phyloP scores from a whole-genome alignment of 441 rosid species.

The Rhodomyrtus psidioides region DNA sequence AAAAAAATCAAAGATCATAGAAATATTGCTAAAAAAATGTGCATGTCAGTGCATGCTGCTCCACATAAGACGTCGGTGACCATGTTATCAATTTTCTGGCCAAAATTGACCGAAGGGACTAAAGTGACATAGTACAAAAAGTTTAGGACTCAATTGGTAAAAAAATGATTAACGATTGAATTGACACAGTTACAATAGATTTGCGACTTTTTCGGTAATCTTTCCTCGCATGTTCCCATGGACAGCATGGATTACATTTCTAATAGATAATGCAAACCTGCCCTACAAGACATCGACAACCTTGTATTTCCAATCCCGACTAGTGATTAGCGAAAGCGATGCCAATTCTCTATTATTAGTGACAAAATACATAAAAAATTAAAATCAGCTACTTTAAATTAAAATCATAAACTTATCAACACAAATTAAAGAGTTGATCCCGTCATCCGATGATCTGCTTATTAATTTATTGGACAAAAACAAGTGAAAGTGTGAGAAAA shows the following conservation, averaged over 20 bases:
- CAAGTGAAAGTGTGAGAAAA: background rate
- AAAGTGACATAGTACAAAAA: too few relatives aligned
- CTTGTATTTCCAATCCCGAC: background rate
- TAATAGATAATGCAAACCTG: background rate
- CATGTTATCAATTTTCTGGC: too few relatives aligned
- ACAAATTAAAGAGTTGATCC: background rate
- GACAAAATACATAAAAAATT: background rate
- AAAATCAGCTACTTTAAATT: background rate
- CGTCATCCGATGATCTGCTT: background rate
- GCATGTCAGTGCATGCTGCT: rapidly evolving
- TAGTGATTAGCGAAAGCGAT: background rate
- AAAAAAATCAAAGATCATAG: too few relatives aligned
- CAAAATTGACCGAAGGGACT: too few relatives aligned
- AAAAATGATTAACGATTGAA: too few relatives aligned
- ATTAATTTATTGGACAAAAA: background rate
- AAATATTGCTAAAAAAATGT: too few relatives aligned
- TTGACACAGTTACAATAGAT: too few relatives aligned
- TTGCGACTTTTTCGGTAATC: too few relatives aligned
- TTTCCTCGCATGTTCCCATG: background rate
- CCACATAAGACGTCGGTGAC: too few relatives aligned
- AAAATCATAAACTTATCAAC: background rate
- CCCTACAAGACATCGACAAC: background rate
- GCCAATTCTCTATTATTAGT: background rate
- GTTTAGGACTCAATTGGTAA: too few relatives aligned
- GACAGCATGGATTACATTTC: background rate